phyloP scores from a whole-genome alignment of 495 filamentous ascomycete genomes.

The Penicillium diatomitis region DNA sequence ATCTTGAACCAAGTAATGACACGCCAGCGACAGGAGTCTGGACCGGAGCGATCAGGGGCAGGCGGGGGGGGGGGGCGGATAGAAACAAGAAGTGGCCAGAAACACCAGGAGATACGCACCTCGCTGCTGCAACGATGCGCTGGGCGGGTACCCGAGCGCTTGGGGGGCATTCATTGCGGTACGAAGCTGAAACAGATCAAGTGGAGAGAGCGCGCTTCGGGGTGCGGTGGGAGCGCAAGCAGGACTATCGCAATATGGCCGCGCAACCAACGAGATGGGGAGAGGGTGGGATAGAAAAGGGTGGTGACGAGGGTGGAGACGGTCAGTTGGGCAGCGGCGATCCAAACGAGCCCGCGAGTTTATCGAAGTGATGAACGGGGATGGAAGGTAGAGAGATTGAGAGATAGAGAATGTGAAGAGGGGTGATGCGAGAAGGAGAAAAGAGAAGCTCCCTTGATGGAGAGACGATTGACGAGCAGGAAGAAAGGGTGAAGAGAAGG shows the following conservation, averaged over 20 bases:
- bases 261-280: not conserved
- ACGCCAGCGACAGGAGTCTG: not conserved
- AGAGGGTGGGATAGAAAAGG: not conserved
- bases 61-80: not conserved
- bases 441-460: too few species aligned
- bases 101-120: conserved; percentile 25
- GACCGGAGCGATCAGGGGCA: not conserved
- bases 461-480: too few species aligned
- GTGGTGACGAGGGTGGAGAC: not conserved
- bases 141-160: conserved; percentile 30
- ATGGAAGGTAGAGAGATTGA: too few species aligned
- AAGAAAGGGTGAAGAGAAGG: too few species aligned
- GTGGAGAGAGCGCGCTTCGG: conserved; percentile 13
- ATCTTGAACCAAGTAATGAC: not conserved
- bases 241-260: conserved; percentile 8
- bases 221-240: not conserved
- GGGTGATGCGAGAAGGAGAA: too few species aligned
- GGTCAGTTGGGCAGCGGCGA: too few species aligned
- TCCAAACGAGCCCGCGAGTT: too few species aligned
- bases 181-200: conserved; percentile 13
- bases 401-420: too few species aligned
- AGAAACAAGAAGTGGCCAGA: not conserved
- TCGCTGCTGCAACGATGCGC: conserved; percentile 29
- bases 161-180: conserved; percentile 31
- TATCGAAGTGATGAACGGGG: too few species aligned